Conservation (phyloP, 768 basidiomycete species). For the Mycena capillaripes region DNA sequence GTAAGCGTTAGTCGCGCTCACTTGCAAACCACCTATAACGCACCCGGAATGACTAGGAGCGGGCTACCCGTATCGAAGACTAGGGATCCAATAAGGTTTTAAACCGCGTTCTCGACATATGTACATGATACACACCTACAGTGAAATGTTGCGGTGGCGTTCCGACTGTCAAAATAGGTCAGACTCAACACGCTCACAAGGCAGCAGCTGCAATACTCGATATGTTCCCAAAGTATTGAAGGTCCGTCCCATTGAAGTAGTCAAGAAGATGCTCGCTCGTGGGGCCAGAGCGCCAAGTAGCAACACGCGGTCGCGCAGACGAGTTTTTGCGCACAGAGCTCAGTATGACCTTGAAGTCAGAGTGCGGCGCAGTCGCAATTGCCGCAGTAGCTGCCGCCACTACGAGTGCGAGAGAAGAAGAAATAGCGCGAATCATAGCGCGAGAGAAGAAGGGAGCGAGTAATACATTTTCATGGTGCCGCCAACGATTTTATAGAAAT, state of each 20-base stretch:
- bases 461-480: too few relatives aligned
- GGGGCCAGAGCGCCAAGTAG: too few relatives aligned
- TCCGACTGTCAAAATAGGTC: constrained; percentile 28
- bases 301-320: not conserved
- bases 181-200: not conserved
- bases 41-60: constrained; percentile 5
- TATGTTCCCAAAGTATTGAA: constrained; percentile 39
- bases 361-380: not conserved
- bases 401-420: not conserved
- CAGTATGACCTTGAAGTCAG: not conserved
- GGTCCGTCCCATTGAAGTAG: constrained; percentile 39
- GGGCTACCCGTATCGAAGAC: constrained; percentile 20
- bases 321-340: not conserved
- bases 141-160: constrained; percentile 39
- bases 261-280: constrained; percentile 20
- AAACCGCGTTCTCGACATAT: not conserved
- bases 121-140: constrained; percentile 26
- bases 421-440: not conserved
- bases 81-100: not conserved
- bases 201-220: not conserved
- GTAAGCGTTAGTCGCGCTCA: not conserved
- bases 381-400: not conserved
- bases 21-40: not conserved
- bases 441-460: too few relatives aligned
- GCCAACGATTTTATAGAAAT: too few relatives aligned